Percentiles rank a stretch among this genome's conserved stretches.
These are phyloP conservation scores for Daldinia eschscholtzii DNA, from an alignment of 2,329 filamentous ascomycete genomes.

Conservation along the genomic window DNA sequence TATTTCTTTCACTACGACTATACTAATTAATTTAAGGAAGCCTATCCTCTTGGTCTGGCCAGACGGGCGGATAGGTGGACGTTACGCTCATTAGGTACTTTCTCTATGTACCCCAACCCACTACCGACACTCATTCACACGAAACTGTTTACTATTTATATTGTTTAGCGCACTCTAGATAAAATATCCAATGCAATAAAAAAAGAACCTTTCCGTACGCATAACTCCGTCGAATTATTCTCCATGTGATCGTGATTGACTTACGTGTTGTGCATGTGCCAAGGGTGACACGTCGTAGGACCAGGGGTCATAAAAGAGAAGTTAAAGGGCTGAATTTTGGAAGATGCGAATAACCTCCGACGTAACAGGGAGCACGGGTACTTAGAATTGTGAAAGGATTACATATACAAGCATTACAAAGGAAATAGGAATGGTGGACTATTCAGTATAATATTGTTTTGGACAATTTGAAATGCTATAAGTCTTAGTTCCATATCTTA, in stretches of 20 bases:
- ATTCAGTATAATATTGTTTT: no score
- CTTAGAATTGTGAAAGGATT: no score
- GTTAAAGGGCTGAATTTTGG: no score
- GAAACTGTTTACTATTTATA: neutral
- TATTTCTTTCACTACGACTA: neutral
- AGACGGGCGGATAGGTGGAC: conserved; percentile 23
- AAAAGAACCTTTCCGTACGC: neutral
- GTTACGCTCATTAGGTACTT: conserved; percentile 1
- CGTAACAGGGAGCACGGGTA: no score
- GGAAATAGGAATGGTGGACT: no score
- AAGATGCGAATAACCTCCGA: no score
- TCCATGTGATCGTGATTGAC: neutral
- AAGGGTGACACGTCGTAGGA: neutral
- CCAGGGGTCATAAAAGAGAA: neutral
- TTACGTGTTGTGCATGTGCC: no score
- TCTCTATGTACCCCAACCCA: neutral
- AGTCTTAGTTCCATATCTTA: no score
- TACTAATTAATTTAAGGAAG: neutral
- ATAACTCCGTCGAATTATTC: neutral
- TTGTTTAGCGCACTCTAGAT: neutral
- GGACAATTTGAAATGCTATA: no score
- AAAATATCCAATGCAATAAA: neutral
- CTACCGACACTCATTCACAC: neutral
- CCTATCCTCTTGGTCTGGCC: conserved; percentile 26
- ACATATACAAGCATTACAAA: no score